These are phyloP conservation scores for Aegle marmelos DNA, from an alignment of 345 rosid genomes.

Conservation along the genomic window DNA sequence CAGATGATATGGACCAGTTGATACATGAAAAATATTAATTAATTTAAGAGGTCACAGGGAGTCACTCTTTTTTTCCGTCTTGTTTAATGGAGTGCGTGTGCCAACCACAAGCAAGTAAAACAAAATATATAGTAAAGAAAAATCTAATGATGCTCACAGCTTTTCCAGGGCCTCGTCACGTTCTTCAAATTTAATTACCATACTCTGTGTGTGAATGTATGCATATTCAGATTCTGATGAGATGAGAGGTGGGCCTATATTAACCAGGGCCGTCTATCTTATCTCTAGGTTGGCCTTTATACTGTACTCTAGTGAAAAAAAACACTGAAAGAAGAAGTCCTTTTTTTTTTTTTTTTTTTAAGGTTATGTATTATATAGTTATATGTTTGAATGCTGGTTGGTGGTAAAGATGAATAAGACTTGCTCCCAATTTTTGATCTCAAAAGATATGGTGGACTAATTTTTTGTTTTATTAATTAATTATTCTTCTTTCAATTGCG, in stretches of 20 bases:
- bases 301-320: not conserved
- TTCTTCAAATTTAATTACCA: not conserved
- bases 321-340: not conserved
- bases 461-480: not conserved
- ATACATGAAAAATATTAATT: not conserved
- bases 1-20: not conserved
- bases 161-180: not conserved
- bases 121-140: not conserved
- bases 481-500: not conserved
- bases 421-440: not conserved
- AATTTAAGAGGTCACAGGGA: not conserved
- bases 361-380: not conserved
- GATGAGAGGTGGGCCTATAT: not conserved
- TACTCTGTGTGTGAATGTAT: not conserved
- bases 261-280: too few relatives aligned
- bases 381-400: not conserved
- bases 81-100: constrained; percentile 14
- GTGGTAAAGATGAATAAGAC: not conserved
- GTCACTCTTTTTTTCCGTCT: not conserved
- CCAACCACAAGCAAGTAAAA: constrained; percentile 4
- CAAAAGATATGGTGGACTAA: not conserved
- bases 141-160: not conserved
- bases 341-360: not conserved
- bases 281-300: not conserved
- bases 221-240: not conserved